phyloP scores from a whole-genome alignment of 2,329 filamentous ascomycete species.

The Myotisia sp. region DNA sequence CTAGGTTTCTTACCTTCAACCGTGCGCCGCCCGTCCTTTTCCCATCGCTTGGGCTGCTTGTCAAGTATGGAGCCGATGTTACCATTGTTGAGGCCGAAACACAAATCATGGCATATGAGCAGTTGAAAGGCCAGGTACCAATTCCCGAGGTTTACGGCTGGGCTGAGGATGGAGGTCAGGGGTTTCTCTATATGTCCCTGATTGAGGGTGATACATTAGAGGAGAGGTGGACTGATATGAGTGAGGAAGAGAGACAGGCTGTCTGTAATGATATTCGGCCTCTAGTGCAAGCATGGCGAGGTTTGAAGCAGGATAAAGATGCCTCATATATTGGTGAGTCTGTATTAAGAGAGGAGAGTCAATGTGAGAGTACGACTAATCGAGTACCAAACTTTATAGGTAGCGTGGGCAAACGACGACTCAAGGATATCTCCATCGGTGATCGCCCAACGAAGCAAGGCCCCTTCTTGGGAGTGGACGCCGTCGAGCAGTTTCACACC shows the following conservation, averaged over 20 bases:
- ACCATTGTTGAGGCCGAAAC: slow-evolving; percentile 20
- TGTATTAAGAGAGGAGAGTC: slow-evolving; percentile 2
- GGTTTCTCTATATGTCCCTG: slow-evolving; percentile 18
- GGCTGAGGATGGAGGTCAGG: slow-evolving; percentile 14
- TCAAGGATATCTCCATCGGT: slow-evolving; percentile 22
- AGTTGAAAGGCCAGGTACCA: slow-evolving; percentile 16
- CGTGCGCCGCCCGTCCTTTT: slow-evolving; percentile 21
- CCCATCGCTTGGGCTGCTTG: slow-evolving; percentile 20
- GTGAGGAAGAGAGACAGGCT: slow-evolving; percentile 15
- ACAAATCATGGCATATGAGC: slow-evolving; percentile 18
- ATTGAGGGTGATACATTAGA: slow-evolving; percentile 15
- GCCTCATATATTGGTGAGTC: slow-evolving; percentile 15
- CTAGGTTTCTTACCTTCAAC: slow-evolving; percentile 14
- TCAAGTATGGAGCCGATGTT: slow-evolving; percentile 24
- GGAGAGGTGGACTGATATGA: slow-evolving; percentile 16
- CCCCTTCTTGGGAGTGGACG: slow-evolving; percentile 20
- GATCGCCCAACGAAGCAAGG: slow-evolving; percentile 13
- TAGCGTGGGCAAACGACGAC: slow-evolving; percentile 16
- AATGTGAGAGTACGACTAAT: too few species aligned
- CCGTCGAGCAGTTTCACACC: slow-evolving; percentile 21
- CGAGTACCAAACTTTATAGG: too few species aligned
- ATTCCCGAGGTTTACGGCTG: slow-evolving; percentile 17
- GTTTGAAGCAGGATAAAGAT: slow-evolving; percentile 3
- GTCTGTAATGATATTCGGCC: slow-evolving; percentile 21
- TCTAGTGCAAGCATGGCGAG: slow-evolving; percentile 15